Evolutionary conservation across 768 basidiomycete genomes (phyloP).

Genomic region (Mrakia hoshinonis): DNA sequence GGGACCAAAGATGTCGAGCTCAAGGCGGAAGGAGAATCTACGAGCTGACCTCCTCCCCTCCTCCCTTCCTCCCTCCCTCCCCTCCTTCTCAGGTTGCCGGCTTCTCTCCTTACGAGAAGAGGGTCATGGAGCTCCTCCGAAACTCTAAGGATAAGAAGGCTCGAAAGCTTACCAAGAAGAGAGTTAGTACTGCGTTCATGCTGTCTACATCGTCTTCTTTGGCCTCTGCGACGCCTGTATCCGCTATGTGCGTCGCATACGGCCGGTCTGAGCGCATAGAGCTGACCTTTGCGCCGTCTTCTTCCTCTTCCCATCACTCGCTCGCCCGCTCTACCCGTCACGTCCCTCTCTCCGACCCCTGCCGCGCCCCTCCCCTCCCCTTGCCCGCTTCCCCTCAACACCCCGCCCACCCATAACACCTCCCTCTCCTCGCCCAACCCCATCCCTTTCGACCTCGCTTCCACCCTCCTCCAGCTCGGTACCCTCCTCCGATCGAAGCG

Average conservation of each 20-base stretch:
- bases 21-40: background rate
- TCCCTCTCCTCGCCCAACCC: background rate
- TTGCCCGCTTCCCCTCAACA: background rate
- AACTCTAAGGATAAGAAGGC: constrained; percentile 99
- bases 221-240: background rate
- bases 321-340: background rate
- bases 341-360: background rate
- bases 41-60: background rate
- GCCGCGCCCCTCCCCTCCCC: background rate
- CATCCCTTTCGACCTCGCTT: background rate
- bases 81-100: constrained; percentile 49
- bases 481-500: constrained; percentile 97
- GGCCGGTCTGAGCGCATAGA: background rate
- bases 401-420: background rate
- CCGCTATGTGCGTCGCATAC: no score
- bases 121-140: constrained; percentile 94
- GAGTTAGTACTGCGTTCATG: constrained; percentile 53
- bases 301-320: constrained; percentile 1
- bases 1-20: background rate
- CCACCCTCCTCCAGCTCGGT: constrained; percentile 58
- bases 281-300: constrained; percentile 7
- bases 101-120: constrained; percentile 93
- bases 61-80: background rate
- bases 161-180: constrained; percentile 97
- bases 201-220: background rate